A percentile compares a stretch with the other conserved stretches of the same genome.
These are phyloP conservation scores for Limnanthes douglasii DNA, from an alignment of 345 rosid genomes.

Conservation along the genomic window DNA sequence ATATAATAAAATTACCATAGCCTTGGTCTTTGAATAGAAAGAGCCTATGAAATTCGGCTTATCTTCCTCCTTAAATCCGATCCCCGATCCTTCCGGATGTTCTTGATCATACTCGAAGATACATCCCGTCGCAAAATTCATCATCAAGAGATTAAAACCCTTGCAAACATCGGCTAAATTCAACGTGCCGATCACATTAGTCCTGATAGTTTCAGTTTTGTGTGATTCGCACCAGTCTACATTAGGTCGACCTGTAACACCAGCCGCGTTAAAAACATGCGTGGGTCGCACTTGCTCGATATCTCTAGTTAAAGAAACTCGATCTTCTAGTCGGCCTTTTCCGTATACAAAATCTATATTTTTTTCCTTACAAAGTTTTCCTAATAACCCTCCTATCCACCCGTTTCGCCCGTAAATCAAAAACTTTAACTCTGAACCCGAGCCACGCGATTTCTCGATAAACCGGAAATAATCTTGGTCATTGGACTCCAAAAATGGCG, in stretches of 20 bases:
- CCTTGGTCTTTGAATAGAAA: slow-evolving; percentile 78
- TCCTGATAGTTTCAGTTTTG: slow-evolving; percentile 73
- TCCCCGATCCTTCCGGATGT: slow-evolving; percentile 75
- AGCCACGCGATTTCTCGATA: slow-evolving; percentile 34
- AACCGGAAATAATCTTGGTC: slow-evolving; percentile 53
- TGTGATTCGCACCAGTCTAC: slow-evolving; percentile 98
- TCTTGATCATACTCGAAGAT: slow-evolving; percentile 77
- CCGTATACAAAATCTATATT: slow-evolving; percentile 67
- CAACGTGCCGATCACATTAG: slow-evolving; percentile 76
- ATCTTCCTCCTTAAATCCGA: slow-evolving; percentile 74
- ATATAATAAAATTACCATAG: slow-evolving; percentile 34
- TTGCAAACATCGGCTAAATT: slow-evolving; percentile 78
- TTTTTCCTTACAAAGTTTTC: slow-evolving; percentile 65
- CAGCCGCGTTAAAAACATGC: slow-evolving; percentile 87
- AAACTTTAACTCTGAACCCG: slow-evolving; percentile 40
- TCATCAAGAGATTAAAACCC: slow-evolving; percentile 56
- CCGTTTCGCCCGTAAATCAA: slow-evolving; percentile 86
- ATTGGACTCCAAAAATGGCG: slow-evolving; percentile 83
- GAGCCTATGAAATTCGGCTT: slow-evolving; percentile 71
- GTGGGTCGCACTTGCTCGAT: slow-evolving; percentile 56
- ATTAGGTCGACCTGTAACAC: slow-evolving; percentile 88
- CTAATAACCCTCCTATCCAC: slow-evolving; percentile 87
- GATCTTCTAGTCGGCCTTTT: slow-evolving; percentile 69
- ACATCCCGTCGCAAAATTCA: slow-evolving; percentile 86
- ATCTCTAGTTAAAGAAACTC: slow-evolving; percentile 56